These are phyloP conservation scores for Peniophora sp. DNA, from an alignment of 1,284 basidiomycete genomes.

Conservation along the genomic window DNA sequence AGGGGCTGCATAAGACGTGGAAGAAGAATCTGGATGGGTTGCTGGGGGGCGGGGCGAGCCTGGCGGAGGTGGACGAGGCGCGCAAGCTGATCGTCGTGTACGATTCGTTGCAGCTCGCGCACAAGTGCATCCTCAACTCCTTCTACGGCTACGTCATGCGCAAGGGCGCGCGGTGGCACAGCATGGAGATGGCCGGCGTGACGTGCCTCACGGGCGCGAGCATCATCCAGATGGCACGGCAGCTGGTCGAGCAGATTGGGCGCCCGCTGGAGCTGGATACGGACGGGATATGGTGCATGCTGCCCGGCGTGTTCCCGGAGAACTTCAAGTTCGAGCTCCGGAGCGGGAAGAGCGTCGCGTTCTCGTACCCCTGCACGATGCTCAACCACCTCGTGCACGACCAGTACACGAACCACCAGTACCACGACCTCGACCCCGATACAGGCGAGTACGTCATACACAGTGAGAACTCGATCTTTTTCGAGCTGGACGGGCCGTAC, in stretches of 20 bases:
- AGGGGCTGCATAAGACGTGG: conserved; percentile 98
- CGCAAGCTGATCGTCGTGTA: conserved; percentile 99
- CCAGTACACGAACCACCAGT: conserved; percentile 96
- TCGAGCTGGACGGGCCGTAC: conserved; percentile 98
- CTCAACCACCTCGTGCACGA: conserved; percentile 97
- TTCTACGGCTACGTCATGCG: conserved; percentile 99
- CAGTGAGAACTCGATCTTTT: conserved; percentile 99
- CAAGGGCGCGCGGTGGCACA: conserved; percentile 99
- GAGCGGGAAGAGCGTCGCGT: conserved; percentile 81
- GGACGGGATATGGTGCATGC: conserved; percentile 99
- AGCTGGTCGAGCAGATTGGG: conserved; percentile 95
- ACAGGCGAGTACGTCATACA: conserved; percentile 83
- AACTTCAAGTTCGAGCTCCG: conserved; percentile 93
- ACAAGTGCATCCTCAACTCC: conserved; percentile 99
- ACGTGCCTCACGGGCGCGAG: conserved; percentile 98
- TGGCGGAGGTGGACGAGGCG: conserved; percentile 91
- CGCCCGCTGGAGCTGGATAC: conserved; percentile 97
- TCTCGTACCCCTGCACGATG: conserved; percentile 99
- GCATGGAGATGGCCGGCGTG: conserved; percentile 99
- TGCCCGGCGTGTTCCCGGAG: conserved; percentile 95
- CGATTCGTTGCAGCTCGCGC: conserved; percentile 98
- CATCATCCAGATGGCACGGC: conserved; percentile 99
- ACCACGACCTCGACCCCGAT: conserved; percentile 86
- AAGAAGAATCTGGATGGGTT: conserved; percentile 94
- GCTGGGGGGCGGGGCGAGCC: conserved; percentile 54